Percentiles rank a stretch among this genome's conserved stretches.
Evolutionary conservation across 2,329 filamentous ascomycete genomes (phyloP).

Genomic region (Colletotrichum abscissum): DNA sequence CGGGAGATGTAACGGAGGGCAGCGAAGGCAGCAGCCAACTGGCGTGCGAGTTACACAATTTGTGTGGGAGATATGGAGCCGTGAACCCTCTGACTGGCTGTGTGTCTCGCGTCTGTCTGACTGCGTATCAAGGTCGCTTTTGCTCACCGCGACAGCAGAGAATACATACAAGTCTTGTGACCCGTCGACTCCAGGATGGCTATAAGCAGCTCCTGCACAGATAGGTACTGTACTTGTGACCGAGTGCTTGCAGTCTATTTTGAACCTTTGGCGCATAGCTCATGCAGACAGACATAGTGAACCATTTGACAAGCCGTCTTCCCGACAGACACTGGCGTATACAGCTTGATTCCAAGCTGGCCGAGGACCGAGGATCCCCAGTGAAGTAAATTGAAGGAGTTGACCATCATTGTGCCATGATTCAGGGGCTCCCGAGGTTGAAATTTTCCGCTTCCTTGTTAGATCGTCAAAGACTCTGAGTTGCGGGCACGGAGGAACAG

Average conservation of each 20-base stretch:
- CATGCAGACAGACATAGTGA: neutral
- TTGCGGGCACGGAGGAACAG: neutral
- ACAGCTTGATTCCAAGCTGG: constrained; percentile 10
- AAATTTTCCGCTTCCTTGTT: neutral
- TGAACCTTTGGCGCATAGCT: neutral
- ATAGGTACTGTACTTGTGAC: constrained; percentile 7
- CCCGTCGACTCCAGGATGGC: neutral
- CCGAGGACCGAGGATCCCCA: constrained; percentile 20
- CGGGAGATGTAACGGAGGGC: neutral
- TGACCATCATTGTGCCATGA: constrained; percentile 1
- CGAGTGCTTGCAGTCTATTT: neutral
- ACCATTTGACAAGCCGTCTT: constrained; percentile 5
- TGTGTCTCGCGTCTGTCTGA: constrained; percentile 10
- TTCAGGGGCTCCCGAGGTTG: constrained; percentile 13
- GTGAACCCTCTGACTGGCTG: neutral
- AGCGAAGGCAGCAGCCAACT: neutral
- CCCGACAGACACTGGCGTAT: neutral
- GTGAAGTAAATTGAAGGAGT: constrained; percentile 2
- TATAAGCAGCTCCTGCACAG: constrained; percentile 3
- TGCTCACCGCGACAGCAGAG: constrained; percentile 14
- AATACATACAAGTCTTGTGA: constrained; percentile 8
- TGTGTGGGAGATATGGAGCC: neutral
- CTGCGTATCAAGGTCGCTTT: constrained; percentile 22
- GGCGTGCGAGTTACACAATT: neutral
- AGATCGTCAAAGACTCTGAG: neutral